A percentile compares a stretch with the other conserved stretches of the same genome.
phyloP scores from a whole-genome alignment of 768 basidiomycete species.

The Rhodotorula taiwanensis region DNA sequence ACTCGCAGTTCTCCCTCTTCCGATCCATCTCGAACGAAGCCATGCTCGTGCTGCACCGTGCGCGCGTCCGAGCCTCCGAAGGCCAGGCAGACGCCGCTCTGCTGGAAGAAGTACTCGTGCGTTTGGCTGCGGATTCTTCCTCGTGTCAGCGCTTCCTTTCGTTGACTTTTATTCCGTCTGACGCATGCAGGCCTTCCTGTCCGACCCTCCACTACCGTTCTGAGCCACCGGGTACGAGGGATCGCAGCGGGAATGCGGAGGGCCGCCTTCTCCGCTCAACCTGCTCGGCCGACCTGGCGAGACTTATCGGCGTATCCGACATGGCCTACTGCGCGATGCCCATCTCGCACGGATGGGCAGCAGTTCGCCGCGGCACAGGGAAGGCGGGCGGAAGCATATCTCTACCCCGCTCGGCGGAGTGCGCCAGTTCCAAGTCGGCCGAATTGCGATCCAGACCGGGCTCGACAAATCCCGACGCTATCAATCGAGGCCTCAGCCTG shows the following conservation, averaged over 20 bases:
- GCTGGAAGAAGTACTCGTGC: constrained; percentile 21
- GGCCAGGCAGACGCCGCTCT: background rate
- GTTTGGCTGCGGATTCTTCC: background rate
- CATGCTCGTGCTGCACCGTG: constrained; percentile 7
- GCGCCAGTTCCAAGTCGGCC: no score
- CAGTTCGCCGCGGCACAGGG: no score
- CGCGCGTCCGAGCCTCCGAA: background rate
- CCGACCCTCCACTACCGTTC: constrained; percentile 21
- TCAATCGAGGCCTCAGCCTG: background rate
- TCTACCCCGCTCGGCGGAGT: no score
- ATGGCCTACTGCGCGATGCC: no score
- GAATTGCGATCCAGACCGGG: no score
- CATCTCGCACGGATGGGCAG: no score
- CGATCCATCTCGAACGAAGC: constrained; percentile 10
- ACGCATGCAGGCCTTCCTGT: constrained; percentile 3
- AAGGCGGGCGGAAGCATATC: no score
- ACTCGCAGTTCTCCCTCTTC: constrained; percentile 23
- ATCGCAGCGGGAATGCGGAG: background rate
- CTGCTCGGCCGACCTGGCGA: background rate
- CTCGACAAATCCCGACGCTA: no score
- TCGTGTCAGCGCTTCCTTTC: no score
- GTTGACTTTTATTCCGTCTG: no score
- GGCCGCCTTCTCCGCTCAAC: background rate
- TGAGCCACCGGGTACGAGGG: background rate
- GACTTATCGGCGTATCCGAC: no score